Conservation (phyloP, 805 yeast genomes). For the Maudiozyma saulgeensis region DNA sequence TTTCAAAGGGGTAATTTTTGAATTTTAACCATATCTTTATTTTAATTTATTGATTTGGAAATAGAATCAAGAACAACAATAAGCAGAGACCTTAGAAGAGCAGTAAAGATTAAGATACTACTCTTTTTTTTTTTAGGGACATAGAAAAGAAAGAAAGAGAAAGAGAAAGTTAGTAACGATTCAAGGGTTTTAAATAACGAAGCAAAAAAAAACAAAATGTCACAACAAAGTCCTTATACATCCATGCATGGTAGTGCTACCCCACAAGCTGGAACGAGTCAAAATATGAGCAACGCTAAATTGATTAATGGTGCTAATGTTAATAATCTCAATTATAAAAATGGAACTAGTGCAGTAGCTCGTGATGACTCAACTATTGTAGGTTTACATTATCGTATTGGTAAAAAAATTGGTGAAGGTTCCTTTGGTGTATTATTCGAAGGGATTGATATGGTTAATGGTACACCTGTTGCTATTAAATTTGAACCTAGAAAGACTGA, state of each 20-base stretch:
- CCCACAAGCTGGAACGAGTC: not conserved
- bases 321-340: not conserved
- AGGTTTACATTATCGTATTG: conserved; percentile 93
- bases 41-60: too few relatives aligned
- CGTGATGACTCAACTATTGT: conserved; percentile 35
- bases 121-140: too few relatives aligned
- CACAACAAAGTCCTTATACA: not conserved
- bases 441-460: conserved; percentile 86
- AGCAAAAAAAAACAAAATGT: not conserved
- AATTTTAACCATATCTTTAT: not conserved
- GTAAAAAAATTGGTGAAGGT: conserved; percentile 97
- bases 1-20: not conserved
- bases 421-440: conserved; percentile 96
- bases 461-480: conserved; percentile 90
- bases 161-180: too few relatives aligned
- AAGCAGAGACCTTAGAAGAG: too few relatives aligned
- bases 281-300: conserved; percentile 6
- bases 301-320: conserved; percentile 9
- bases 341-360: too few relatives aligned
- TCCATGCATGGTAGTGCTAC: not conserved
- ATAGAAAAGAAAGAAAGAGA: too few relatives aligned
- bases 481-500: conserved; percentile 74
- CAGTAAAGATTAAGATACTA: too few relatives aligned
- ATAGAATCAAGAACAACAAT: too few relatives aligned
- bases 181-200: too few relatives aligned